A percentile compares a stretch with the other conserved stretches of the same genome.
Conservation (phyloP, 108 stramenopile species). For the Cyclostephanos tholiformis region DNA sequence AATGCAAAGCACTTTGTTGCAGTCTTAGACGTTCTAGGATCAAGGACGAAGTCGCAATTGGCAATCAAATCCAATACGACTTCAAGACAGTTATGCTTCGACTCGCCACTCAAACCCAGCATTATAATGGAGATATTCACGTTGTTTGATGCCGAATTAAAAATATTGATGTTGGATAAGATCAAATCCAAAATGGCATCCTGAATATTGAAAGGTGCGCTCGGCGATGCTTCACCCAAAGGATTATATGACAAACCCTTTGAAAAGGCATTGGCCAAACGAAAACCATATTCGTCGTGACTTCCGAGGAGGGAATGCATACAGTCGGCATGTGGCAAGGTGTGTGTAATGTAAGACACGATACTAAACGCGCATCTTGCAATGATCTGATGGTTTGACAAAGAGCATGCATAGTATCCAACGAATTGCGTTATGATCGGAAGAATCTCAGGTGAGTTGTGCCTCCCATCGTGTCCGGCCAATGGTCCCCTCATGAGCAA, state of each 20-base stretch:
- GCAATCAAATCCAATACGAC: slow-evolving; percentile 62
- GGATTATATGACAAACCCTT: slow-evolving; percentile 58
- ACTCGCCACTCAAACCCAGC: slow-evolving; percentile 39
- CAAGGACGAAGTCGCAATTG: slow-evolving; percentile 41
- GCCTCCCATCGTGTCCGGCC: slow-evolving; percentile 13
- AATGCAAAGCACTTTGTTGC: slow-evolving; percentile 73
- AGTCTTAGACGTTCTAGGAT: slow-evolving; percentile 40
- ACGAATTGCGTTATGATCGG: slow-evolving; percentile 48
- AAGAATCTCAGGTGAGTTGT: slow-evolving; percentile 39
- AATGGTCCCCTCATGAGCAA: slow-evolving; percentile 15
- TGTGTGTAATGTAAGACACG: slow-evolving; percentile 42
- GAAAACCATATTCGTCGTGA: slow-evolving; percentile 29
- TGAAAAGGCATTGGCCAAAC: slow-evolving; percentile 44
- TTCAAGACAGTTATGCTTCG: slow-evolving; percentile 56
- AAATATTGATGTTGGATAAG: slow-evolving; percentile 34
- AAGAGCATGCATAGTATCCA: slow-evolving; percentile 45
- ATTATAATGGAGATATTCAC: slow-evolving; percentile 34
- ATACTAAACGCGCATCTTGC: slow-evolving; percentile 40
- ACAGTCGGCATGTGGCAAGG: slow-evolving; percentile 34
- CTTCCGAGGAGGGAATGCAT: slow-evolving; percentile 35
- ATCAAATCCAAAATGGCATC: slow-evolving; percentile 45
- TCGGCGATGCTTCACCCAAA: neutral
- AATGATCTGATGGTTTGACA: slow-evolving; percentile 36
- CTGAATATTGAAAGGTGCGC: slow-evolving; percentile 32
- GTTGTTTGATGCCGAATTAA: slow-evolving; percentile 8